A percentile compares a stretch with the other conserved stretches of the same genome.
Conservation (phyloP, 2,329 filamentous ascomycete genomes). For the Zalaria obscura region DNA sequence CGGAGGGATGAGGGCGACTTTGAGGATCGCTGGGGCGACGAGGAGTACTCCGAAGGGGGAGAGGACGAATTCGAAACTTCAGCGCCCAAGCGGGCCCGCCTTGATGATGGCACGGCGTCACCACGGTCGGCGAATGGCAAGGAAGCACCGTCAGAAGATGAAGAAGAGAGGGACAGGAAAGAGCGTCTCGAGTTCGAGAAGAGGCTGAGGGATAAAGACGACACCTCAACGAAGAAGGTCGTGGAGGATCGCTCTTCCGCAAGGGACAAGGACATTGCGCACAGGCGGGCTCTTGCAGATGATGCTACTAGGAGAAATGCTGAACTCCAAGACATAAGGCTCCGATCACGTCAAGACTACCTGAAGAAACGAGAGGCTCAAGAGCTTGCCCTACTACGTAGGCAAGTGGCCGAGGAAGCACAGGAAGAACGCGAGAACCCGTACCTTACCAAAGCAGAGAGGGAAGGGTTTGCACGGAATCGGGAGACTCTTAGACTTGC, state of each 20-base stretch:
- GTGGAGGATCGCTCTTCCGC: constrained; percentile 36
- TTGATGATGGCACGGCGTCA: constrained; percentile 39
- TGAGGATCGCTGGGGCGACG: constrained; percentile 72
- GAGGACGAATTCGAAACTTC: constrained; percentile 53
- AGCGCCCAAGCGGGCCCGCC: constrained; percentile 54
- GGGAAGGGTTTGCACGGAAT: constrained; percentile 79
- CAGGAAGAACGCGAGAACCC: constrained; percentile 62
- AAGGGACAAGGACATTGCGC: constrained; percentile 35
- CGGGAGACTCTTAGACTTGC: constrained; percentile 46
- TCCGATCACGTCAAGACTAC: constrained; percentile 82
- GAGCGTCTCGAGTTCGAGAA: constrained; percentile 73
- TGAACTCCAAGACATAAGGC: constrained; percentile 65
- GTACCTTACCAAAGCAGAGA: constrained; percentile 62
- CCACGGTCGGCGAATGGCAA: constrained; percentile 10
- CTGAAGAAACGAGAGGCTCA: constrained; percentile 85
- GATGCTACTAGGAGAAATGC: constrained; percentile 53
- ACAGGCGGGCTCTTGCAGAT: constrained; percentile 49
- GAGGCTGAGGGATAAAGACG: constrained; percentile 57
- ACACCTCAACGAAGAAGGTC: constrained; percentile 54
- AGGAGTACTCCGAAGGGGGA: constrained; percentile 41
- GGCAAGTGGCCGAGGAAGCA: constrained; percentile 80
- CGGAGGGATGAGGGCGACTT: constrained; percentile 41
- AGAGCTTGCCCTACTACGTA: constrained; percentile 69
- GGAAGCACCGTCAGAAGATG: constrained; percentile 16
- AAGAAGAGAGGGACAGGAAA: constrained; percentile 46